phyloP scores from a whole-genome alignment of 2,329 filamentous ascomycete genomes.

The Ophiocordyceps australis region DNA sequence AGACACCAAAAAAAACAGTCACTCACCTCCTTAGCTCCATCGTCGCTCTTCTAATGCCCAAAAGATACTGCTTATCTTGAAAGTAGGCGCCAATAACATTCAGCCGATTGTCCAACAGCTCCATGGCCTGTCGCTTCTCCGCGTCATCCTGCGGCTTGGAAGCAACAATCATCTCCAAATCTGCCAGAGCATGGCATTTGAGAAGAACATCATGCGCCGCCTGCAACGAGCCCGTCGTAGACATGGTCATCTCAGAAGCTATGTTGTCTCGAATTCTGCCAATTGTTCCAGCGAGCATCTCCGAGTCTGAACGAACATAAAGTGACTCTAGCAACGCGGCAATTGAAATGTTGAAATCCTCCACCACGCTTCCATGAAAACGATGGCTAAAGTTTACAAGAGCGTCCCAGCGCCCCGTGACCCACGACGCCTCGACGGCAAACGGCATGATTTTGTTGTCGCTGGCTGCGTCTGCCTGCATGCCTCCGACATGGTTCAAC shows the following conservation, averaged over 20 bases:
- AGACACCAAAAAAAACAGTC: no score
- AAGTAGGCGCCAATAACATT: constrained; percentile 78
- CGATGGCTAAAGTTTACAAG: constrained; percentile 47
- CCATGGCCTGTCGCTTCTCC: constrained; percentile 13
- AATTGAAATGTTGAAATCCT: constrained; percentile 69
- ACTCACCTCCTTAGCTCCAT: constrained; percentile 62
- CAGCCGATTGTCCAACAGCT: constrained; percentile 51
- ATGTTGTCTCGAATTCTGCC: constrained; percentile 49
- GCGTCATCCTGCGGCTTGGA: constrained; percentile 22
- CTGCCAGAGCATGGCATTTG: constrained; percentile 71
- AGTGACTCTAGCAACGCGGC: constrained; percentile 40
- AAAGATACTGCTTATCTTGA: constrained; percentile 81
- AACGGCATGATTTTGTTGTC: constrained; percentile 57
- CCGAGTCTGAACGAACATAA: constrained; percentile 31
- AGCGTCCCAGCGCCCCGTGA: constrained; percentile 63
- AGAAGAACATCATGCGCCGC: constrained; percentile 73
- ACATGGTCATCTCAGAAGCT: constrained; percentile 55
- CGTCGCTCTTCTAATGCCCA: constrained; percentile 69
- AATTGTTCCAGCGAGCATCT: constrained; percentile 37
- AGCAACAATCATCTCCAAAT: constrained; percentile 61
- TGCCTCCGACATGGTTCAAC: constrained; percentile 69
- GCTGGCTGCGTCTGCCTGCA: constrained; percentile 34
- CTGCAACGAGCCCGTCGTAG: constrained; percentile 64
- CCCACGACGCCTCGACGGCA: constrained; percentile 84
- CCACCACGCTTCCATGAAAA: constrained; percentile 26